phyloP scores from a whole-genome alignment of 345 rosid genomes.

The Atalantia buxifolia region DNA sequence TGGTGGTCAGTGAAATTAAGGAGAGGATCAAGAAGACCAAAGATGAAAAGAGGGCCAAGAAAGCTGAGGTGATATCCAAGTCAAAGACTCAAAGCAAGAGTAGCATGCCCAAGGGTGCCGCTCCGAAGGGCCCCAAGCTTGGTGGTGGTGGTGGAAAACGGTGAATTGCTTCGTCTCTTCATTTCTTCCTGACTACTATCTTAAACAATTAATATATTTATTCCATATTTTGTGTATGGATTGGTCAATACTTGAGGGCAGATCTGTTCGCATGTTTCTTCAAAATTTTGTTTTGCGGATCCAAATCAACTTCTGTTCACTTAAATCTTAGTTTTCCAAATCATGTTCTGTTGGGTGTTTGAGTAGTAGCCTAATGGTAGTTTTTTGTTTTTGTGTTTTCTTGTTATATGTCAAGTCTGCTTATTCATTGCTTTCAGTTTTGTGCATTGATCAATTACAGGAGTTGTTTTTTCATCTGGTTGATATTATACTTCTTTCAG shows the following conservation, averaged over 20 bases:
- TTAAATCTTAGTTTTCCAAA: not conserved
- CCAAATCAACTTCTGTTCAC: not conserved
- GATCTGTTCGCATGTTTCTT: not conserved
- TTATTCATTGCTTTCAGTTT: not conserved
- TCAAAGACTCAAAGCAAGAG: constrained; percentile 51
- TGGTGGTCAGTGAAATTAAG: constrained; percentile 59
- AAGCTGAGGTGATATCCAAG: constrained; percentile 58
- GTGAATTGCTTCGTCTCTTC: not conserved
- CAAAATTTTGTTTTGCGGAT: not conserved
- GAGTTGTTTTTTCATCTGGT: not conserved
- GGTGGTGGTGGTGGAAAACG: constrained; percentile 90
- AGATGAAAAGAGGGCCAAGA: constrained; percentile 87
- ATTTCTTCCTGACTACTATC: not conserved
- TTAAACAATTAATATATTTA: not conserved
- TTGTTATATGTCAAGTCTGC: not conserved
- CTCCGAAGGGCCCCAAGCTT: constrained; percentile 55
- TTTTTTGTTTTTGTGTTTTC: not conserved
- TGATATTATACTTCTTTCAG: no score
- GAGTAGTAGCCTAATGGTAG: not conserved
- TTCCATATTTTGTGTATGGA: not conserved
- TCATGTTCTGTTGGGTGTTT: not conserved
- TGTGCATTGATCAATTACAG: not conserved
- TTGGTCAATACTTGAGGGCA: not conserved
- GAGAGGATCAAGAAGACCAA: constrained; percentile 81
- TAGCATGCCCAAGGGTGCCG: constrained; percentile 39